Conservation (phyloP, 2,329 filamentous ascomycete species). For the Geosmithia flava region DNA sequence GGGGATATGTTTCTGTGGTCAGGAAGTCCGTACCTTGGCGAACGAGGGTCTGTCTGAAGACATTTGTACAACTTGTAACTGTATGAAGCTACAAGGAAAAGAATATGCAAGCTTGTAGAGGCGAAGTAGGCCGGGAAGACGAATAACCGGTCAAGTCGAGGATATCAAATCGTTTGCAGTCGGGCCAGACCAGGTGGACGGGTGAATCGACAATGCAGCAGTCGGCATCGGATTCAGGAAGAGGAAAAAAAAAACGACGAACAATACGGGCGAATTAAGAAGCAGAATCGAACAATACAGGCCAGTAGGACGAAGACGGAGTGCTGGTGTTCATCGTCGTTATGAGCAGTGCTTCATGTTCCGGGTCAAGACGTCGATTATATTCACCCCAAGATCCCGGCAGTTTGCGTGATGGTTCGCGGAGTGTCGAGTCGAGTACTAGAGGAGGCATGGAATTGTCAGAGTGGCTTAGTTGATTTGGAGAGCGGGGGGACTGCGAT, state of each 20-base stretch:
- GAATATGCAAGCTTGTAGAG: slow-evolving; percentile 9
- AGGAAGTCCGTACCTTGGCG: slow-evolving; percentile 49
- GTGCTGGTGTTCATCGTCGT: slow-evolving; percentile 44
- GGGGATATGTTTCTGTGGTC: neutral
- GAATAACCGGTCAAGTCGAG: slow-evolving; percentile 4
- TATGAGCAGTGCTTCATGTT: slow-evolving; percentile 17
- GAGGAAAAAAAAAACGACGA: too few species aligned
- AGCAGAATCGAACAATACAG: slow-evolving; percentile 40
- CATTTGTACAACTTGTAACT: slow-evolving; percentile 30
- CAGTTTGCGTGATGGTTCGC: neutral
- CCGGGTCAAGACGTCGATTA: neutral
- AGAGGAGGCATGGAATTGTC: neutral
- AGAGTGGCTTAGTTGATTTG: too few species aligned
- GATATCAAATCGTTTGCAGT: slow-evolving; percentile 1
- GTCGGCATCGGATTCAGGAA: neutral
- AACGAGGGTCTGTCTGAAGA: slow-evolving; percentile 54
- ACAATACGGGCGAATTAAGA: slow-evolving; percentile 31
- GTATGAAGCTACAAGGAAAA: slow-evolving; percentile 7
- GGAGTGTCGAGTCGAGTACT: neutral
- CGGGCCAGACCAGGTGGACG: neutral
- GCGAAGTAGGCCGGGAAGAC: slow-evolving; percentile 3
- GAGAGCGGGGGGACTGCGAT: too few species aligned
- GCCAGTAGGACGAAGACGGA: slow-evolving; percentile 32
- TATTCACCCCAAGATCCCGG: neutral
- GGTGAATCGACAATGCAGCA: neutral